Evolutionary conservation across 73 alveolate species (phyloP), one percentile per base, ranked within the genome.

Genomic region (Durusdinium trenchii): DNA sequence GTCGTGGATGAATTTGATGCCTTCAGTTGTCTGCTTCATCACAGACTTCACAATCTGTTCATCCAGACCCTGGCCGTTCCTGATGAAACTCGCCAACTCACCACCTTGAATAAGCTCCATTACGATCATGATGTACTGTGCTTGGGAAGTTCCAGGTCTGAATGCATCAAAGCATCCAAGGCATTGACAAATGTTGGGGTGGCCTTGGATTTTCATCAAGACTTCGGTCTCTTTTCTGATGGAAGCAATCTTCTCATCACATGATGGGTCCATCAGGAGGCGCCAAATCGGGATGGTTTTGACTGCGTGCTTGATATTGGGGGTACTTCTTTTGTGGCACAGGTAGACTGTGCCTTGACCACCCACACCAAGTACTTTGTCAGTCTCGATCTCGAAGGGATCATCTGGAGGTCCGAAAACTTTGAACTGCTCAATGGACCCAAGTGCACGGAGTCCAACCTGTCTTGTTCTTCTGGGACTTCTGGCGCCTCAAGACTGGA

Each of bases 201-300:
- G 99, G 83, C 99, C 99, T 51, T 94, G 99, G 36, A 94, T 94
- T 18, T 54, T 61, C 93, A 30, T 30, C 30, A 94, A 93, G 48
- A 52, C 97, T 76, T 91, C 89, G 6, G 93, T 76, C 99, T 94
- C 99, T 52, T 76, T 73, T 36, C 93, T 82, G 67, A 94, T 94
- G 46, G 89, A 62, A 10, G 92, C 93, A 42, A 94, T 94, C 50
- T 94, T 94, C 99, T 94, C 99, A 47, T 94, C 60, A 50, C 99
- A 94, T 40, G 93, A 94, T 1, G 97, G 97, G 60, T 83, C 99
- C 99, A 94, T 94, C 52, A 94, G 99, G 83, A 94, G 64, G 4
- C 99, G 99, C 99, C 99, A 94, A 43, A 94, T 94, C 42, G 99
- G 99, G 28, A 94, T 94, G 54, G 99, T 94, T 76, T 94, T 94